These are phyloP conservation scores for Zygnema circumcarinatum DNA, from an alignment of 139 green algal genomes.

Conservation along the genomic window DNA sequence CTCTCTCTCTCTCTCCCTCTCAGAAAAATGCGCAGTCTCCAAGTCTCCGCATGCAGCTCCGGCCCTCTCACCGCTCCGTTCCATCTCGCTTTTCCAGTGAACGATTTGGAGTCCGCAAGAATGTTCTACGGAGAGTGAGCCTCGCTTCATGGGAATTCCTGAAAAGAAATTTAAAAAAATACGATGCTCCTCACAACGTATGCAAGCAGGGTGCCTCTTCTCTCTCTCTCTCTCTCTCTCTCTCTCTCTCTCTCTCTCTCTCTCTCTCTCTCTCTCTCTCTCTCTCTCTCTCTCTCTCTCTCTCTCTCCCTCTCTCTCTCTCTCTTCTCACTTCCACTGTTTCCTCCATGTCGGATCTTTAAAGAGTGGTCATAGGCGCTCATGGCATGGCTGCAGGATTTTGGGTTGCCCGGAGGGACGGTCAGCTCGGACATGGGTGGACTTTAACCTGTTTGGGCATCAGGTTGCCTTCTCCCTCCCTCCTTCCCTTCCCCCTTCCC, in stretches of 20 bases:
- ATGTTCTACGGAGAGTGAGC: constrained; percentile 76
- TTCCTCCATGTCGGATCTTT: background rate
- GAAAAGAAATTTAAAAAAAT: too few relatives aligned
- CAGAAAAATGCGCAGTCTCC: constrained; percentile 3
- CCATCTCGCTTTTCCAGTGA: constrained; percentile 83
- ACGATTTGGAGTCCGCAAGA: constrained; percentile 67
- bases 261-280: constrained; percentile 1
- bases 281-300: background rate
- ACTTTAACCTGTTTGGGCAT: constrained; percentile 83
- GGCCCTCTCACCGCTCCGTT: constrained; percentile 73
- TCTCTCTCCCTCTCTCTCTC: background rate
- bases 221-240: background rate
- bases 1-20: constrained; percentile 1
- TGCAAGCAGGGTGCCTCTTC: too few relatives aligned
- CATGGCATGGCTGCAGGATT: constrained; percentile 59
- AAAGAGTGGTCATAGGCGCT: background rate
- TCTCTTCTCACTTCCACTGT: background rate
- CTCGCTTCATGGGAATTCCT: too few relatives aligned
- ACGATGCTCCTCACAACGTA: too few relatives aligned
- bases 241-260: constrained; percentile 1
- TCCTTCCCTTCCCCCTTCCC: background rate
- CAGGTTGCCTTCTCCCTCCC: constrained; percentile 34
- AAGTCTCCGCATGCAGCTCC: background rate
- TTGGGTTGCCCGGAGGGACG: constrained; percentile 75
- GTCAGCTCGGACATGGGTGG: constrained; percentile 69